Percentiles rank a stretch among this genome's conserved stretches.
Conservation (phyloP, 805 yeast genomes). For the Grigorovia humatica region DNA sequence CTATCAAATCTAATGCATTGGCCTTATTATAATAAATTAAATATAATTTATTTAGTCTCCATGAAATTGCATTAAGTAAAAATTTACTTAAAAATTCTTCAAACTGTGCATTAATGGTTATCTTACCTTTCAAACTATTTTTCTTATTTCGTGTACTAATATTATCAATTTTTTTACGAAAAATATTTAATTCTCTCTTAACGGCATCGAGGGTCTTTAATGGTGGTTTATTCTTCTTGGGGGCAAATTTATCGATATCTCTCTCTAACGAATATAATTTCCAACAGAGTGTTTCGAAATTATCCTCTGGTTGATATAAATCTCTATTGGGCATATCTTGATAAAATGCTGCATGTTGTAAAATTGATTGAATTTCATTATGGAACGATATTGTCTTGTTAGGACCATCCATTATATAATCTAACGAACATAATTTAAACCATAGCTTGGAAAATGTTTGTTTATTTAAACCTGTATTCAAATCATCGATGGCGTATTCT, state of each 20-base stretch:
- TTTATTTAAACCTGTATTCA: constrained; percentile 15
- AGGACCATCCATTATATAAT: constrained; percentile 21
- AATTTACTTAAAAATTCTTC: constrained; percentile 18
- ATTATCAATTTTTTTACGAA: constrained; percentile 9
- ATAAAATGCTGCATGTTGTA: constrained; percentile 22
- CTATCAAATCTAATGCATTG: constrained; percentile 10
- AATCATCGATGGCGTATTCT: constrained; percentile 16
- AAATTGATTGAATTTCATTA: constrained; percentile 18
- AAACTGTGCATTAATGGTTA: constrained; percentile 12
- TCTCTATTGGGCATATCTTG: constrained; percentile 19
- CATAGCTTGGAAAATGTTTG: constrained; percentile 20
- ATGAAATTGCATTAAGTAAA: constrained; percentile 12
- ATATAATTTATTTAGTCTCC: constrained; percentile 23
- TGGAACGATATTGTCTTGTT: constrained; percentile 14
- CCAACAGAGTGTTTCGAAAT: constrained; percentile 24
- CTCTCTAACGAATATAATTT: constrained; percentile 25
- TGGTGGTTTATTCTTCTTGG: constrained; percentile 16
- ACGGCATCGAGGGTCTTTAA: constrained; percentile 23
- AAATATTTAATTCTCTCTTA: constrained; percentile 14
- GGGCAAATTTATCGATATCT: constrained; percentile 19
- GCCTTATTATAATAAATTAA: constrained; percentile 16
- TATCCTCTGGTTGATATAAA: constrained; percentile 20
- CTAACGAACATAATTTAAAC: constrained; percentile 20
- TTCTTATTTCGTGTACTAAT: neutral
- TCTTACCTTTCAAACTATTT: constrained; percentile 5